Base-by-base conservation (phyloP, 257 asterid species). In the Plectranthus barbatus region DNA sequence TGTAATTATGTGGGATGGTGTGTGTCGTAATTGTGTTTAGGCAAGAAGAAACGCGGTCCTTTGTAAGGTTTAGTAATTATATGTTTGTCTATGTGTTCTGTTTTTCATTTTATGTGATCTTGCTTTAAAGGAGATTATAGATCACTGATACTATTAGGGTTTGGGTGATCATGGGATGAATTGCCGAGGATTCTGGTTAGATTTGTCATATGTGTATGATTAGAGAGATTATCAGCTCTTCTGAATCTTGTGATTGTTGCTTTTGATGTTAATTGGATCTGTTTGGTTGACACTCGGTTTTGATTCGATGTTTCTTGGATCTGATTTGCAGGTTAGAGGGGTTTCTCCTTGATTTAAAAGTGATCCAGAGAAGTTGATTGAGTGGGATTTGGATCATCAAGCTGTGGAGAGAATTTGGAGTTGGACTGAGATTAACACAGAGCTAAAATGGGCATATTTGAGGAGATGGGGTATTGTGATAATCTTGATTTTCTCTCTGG, bases 401-500 rank as follows among this genome's bases (percentile, higher is more conserved):
- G 56, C 34, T 67, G 68, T 34, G 63, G 34, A 60, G 68, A 56
- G 47, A 20, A 62, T n/a, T 21, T 9, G 31, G 52, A 56, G 50
- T 24, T 52, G 59, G 19, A 20, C 52, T 54, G 71, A 19, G 67
- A 26, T 58, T 26, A 23, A 37, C 50, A 42, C 20, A 5, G 58
- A n/a, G 69, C 56, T 12, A n/a, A 60, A 53, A 74, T 83, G 90
- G 73, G 81, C 13, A 66, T 76, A 20, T 79, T 81, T 41, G 87
- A 81, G 67, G 85, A 80, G 34, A 78, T 81, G 79, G 76, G 76
- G 13, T 83, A 78, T 34, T 64, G 56, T 44, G 83, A 68, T 56
- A 76, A 80, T 80, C 72, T 83, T 24, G 84, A 83, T 56, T 76
- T 74, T 45, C 12, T 76, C 26, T 63, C 77, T 24, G 55, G n/a